Evolutionary conservation across 768 basidiomycete genomes (phyloP), one percentile per base, ranked within the genome.

Genomic region (Hemileccinum rubropunctum): DNA sequence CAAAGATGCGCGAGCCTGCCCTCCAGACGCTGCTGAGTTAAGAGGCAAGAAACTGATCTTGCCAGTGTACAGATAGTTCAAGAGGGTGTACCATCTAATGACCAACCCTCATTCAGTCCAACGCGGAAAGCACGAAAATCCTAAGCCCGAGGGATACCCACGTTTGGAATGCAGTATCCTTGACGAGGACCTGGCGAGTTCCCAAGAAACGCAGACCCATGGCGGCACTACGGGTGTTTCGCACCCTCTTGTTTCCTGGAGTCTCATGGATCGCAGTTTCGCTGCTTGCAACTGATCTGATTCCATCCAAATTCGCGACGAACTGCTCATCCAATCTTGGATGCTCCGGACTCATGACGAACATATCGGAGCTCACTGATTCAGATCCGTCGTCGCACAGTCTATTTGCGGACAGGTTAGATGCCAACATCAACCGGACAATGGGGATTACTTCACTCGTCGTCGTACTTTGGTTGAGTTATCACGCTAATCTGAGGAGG

Each of bases 11-110:
- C 14, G 3, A 2, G 36, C 14, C 20, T 51, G 43, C 15, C 27
- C 33, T 21, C 38, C 50, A 9, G 21, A 6, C 8, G 20, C 13
- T 12, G 57, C 47, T 6, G 64, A 68, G n/a, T 53, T 62, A 20
- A 73, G 64, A 6, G 69, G 65, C 13, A 54, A 45, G 50, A 73
- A 76, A 23, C 48, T 52, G 33, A 69, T 37, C 26, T 68, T 63
- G 17, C 58, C 54, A 1, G 71, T 74, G 48, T 73, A 73, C 3
- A 76, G 61, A 48, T 72, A 76, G 42, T 69, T 70, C 7, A 76
- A 17, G 13, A 73, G 58, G 1, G 71, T 65, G 45, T 68, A 69
- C 69, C 70, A 71, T 14, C 75, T 76, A 47, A 13, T 30, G 0
- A 12, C 3, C 9, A 4, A 35, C 9, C 6, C 3, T 27, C 21